Evolutionary conservation across 108 stramenopile species (phyloP), one percentile per base, ranked within the genome.

Genomic region (Fistulifera pelliculosa): DNA sequence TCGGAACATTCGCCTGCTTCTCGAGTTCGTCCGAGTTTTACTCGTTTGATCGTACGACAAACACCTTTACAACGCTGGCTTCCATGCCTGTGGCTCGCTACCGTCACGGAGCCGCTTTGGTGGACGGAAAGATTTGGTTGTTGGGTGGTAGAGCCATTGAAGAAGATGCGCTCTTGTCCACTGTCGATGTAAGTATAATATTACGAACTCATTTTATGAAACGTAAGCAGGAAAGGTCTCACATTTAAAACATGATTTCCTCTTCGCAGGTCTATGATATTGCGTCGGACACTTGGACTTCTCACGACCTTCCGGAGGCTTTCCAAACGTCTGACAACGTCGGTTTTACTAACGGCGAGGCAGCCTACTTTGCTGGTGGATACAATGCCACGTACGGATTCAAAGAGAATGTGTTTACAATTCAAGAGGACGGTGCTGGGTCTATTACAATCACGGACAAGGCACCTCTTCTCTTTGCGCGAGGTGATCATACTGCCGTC

Each of bases 161-260:
- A 1, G 31, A 6, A 8, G 81, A 79, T 50, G 58, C 27, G 2
- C 26, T 79, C 13, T 66, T 85, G 31, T 45, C 62, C 5, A 68
- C 72, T 44, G 57, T 85, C 47, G 80, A 85, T 69, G 76, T 76
- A 57, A 69, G 74, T n/a, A n/a, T n/a, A n/a, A n/a, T n/a, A n/a
- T n/a, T 65, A 49, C 22, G 26, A 17, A 8, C 14, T 18, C 10
- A 15, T 44, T 23, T 57, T 13, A 12, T 13, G 41, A 41, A 45
- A 19, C 22, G 6, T 4, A 26, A n/a, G 22, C 3, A 6, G 31
- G 3, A 6, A 35, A 35, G 6, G 3, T 35, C 6, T 8, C 31
- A 8, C 8, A 8, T 6, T 35, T 35, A 3, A 6, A 6, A 35
- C 8, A 3, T 35, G 6, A 35, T 8, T 35, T 8, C 8, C 3